Percentiles rank a stretch among this genome's conserved stretches.
Evolutionary conservation across 805 yeast species (phyloP).

Genomic region (Cyberlindnera mycetangii): DNA sequence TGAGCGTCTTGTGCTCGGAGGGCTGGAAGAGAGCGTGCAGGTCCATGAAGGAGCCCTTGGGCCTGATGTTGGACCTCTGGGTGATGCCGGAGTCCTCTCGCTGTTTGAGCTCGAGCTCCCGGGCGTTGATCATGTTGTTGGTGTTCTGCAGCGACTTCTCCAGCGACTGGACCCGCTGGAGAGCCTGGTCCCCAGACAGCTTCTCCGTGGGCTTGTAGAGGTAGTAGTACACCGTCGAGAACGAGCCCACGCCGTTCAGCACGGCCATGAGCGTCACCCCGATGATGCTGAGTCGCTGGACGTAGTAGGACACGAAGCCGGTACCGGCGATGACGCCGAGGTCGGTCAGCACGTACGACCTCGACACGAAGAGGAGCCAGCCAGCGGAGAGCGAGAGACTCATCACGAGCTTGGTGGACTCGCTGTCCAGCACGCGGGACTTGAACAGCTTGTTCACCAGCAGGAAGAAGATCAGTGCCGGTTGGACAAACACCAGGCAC

Average conservation of each 20-base stretch:
- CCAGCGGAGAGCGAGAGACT: conserved; percentile 1
- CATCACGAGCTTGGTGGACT: conserved; percentile 7
- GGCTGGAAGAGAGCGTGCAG: conserved; percentile 14
- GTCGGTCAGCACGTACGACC: conserved; percentile 23
- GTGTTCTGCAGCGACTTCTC: conserved; percentile 20
- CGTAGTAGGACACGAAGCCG: conserved; percentile 14
- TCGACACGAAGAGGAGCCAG: conserved; percentile 24
- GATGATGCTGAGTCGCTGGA: conserved; percentile 24
- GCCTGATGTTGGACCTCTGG: conserved; percentile 20
- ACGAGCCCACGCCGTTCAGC: conserved; percentile 29
- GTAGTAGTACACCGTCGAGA: conserved; percentile 27
- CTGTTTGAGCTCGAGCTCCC: conserved; percentile 14
- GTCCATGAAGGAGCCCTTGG: conserved; percentile 25
- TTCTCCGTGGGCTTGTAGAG: conserved; percentile 14
- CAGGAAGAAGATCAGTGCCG: conserved; percentile 15
- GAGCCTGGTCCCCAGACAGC: conserved; percentile 5
- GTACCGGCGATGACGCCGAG: conserved; percentile 13
- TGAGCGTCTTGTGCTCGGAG: conserved; percentile 3
- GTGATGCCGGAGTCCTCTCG: conserved; percentile 2
- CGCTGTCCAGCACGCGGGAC: conserved; percentile 10
- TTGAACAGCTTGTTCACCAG: conserved; percentile 23
- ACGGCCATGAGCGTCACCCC: conserved; percentile 28
- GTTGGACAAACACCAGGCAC: conserved; percentile 23
- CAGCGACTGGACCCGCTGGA: conserved; percentile 12
- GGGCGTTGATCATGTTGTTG: conserved; percentile 20